phyloP scores from a whole-genome alignment of 2,329 filamentous ascomycete species.

The Colletotrichum sublineola region DNA sequence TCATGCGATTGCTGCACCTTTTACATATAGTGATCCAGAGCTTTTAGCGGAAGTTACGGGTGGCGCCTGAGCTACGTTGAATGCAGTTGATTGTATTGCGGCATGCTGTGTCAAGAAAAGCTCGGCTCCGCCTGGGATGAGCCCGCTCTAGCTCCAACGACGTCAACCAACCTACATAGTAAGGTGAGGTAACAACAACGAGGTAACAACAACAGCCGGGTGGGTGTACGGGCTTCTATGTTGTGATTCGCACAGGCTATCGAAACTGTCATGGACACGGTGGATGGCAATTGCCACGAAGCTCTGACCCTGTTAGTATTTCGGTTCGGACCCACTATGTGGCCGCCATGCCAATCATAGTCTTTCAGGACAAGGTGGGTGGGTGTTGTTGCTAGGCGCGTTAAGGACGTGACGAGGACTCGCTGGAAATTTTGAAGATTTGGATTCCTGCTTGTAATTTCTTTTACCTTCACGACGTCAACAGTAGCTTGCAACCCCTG shows the following conservation, averaged over 20 bases:
- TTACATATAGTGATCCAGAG: background rate
- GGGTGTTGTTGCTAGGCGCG: conserved; percentile 46
- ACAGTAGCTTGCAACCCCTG: conserved; percentile 29
- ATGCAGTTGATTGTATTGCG: background rate
- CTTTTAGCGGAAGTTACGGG: background rate
- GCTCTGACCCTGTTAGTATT: conserved; percentile 32
- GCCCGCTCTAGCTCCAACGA: conserved; percentile 3
- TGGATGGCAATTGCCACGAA: background rate
- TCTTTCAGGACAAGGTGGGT: conserved; percentile 1
- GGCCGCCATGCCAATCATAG: conserved; percentile 12
- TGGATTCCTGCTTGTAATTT: conserved; percentile 21
- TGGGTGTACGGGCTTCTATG: no score
- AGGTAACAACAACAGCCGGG: background rate
- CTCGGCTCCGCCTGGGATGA: conserved; percentile 1
- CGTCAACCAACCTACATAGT: conserved; percentile 1
- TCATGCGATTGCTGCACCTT: background rate
- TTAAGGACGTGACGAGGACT: conserved; percentile 56
- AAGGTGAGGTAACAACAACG: background rate
- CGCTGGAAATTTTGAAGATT: conserved; percentile 39
- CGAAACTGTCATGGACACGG: background rate
- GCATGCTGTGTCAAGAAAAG: conserved; percentile 18
- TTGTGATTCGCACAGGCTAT: conserved; percentile 28
- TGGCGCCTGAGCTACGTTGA: background rate
- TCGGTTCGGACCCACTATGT: background rate
- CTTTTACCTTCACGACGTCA: conserved; percentile 28